Percentiles rank a stretch among this genome's conserved stretches.
Evolutionary conservation across 2,329 filamentous ascomycete genomes (phyloP).

Genomic region (Tolypocladium tundrense): DNA sequence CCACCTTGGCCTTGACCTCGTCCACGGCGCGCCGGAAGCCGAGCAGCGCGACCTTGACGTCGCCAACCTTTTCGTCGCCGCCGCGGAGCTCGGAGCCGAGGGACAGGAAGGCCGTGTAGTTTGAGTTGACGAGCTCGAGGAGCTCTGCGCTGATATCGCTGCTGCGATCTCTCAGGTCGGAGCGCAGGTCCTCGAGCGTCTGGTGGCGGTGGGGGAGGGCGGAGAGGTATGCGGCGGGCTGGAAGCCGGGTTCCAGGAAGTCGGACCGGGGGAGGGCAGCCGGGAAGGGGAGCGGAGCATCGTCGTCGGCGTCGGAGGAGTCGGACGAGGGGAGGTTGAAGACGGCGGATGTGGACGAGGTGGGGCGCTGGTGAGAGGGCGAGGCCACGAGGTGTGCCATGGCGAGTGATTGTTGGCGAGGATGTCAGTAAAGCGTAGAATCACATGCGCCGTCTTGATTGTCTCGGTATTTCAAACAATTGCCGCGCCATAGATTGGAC

Average conservation of each 20-base stretch:
- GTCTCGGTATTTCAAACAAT: not conserved
- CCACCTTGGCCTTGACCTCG: conserved; percentile 58
- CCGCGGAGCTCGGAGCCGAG: conserved; percentile 73
- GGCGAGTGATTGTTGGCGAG: conserved; percentile 4
- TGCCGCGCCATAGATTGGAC: not conserved
- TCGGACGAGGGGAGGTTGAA: conserved; percentile 5
- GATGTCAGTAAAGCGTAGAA: not conserved
- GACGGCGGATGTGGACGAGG: conserved; percentile 5
- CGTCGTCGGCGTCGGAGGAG: conserved; percentile 36
- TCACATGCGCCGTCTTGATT: not conserved
- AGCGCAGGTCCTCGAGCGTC: conserved; percentile 84
- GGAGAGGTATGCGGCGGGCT: conserved; percentile 70
- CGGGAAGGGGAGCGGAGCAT: conserved; percentile 76
- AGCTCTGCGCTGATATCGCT: conserved; percentile 75
- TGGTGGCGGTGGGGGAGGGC: conserved; percentile 81
- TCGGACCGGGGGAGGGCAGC: conserved; percentile 70
- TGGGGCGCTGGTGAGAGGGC: conserved; percentile 15
- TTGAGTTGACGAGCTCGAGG: conserved; percentile 86
- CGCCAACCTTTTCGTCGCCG: conserved; percentile 85
- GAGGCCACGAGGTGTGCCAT: conserved; percentile 17
- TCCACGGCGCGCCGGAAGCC: conserved; percentile 78
- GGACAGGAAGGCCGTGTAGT: conserved; percentile 85
- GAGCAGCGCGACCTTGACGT: conserved; percentile 75
- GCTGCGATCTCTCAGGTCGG: conserved; percentile 73
- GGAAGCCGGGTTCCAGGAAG: conserved; percentile 70